Evolutionary conservation across 2,329 filamentous ascomycete species (phyloP).

Genomic region (Ceratocystis cubensis): DNA sequence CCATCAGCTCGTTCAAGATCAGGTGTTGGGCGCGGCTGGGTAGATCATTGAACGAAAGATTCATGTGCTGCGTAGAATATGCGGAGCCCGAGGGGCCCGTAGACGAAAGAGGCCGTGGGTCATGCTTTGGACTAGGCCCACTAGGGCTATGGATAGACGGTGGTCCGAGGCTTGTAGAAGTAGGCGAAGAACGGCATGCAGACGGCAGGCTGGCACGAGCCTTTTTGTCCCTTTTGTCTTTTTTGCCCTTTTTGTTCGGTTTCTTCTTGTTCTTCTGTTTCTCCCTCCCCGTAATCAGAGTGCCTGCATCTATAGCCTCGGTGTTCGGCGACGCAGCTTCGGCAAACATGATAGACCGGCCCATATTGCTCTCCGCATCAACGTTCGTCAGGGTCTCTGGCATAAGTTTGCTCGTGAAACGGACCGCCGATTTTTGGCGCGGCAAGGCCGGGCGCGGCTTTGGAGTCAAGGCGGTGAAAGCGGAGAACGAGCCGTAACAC

Average conservation of each 20-base stretch:
- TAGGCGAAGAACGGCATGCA: not conserved
- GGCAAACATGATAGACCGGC: slow-evolving; percentile 65
- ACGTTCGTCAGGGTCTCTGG: slow-evolving; percentile 55
- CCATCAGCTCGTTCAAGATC: slow-evolving; percentile 75
- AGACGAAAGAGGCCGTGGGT: not conserved
- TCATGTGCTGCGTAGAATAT: slow-evolving; percentile 48
- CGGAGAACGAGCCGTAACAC: slow-evolving; percentile 14
- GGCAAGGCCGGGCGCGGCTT: slow-evolving; percentile 36
- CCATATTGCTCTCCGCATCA: slow-evolving; percentile 45
- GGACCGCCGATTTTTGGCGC: slow-evolving; percentile 41
- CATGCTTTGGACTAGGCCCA: not conserved
- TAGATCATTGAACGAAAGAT: slow-evolving; percentile 75
- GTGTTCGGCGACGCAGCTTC: slow-evolving; percentile 28
- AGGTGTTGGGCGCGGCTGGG: slow-evolving; percentile 75
- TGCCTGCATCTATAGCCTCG: not conserved
- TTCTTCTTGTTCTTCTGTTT: not conserved
- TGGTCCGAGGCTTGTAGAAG: not conserved
- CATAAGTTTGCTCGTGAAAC: slow-evolving; percentile 61
- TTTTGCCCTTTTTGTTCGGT: not conserved
- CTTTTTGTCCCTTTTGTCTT: not conserved
- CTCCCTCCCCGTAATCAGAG: no score
- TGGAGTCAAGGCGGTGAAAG: not conserved
- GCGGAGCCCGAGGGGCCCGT: slow-evolving; percentile 26
- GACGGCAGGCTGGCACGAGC: not conserved
- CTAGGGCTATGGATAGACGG: not conserved